A percentile compares a stretch with the other conserved stretches of the same genome.
phyloP scores from a whole-genome alignment of 1,139 yeast genomes.

The Geotrichum carabidarum region DNA sequence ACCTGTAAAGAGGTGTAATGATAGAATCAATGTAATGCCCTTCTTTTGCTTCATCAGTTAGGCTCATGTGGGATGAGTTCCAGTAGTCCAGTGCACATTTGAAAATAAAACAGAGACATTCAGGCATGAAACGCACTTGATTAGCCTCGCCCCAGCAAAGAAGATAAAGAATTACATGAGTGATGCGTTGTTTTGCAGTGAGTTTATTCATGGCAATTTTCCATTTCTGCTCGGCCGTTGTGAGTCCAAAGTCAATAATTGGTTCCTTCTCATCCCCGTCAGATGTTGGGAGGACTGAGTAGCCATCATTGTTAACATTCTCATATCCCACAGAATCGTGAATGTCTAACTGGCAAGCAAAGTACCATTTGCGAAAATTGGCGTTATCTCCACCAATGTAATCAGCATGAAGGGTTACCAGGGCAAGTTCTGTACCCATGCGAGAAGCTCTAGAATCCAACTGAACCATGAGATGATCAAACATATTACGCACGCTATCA shows the following conservation, averaged over 20 bases:
- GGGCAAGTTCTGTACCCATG: constrained; percentile 66
- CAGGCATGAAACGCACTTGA: constrained; percentile 78
- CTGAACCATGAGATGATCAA: constrained; percentile 70
- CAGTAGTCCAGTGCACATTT: constrained; percentile 72
- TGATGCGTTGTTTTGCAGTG: constrained; percentile 50
- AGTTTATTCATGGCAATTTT: constrained; percentile 52
- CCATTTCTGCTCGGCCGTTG: constrained; percentile 51
- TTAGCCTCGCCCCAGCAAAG: constrained; percentile 90
- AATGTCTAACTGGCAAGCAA: constrained; percentile 58
- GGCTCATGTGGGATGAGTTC: constrained; percentile 35
- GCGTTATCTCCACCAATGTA: constrained; percentile 68
- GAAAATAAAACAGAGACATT: constrained; percentile 72
- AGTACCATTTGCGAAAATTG: constrained; percentile 66
- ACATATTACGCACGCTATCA: constrained; percentile 69
- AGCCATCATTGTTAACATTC: constrained; percentile 30
- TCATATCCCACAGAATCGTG: constrained; percentile 48
- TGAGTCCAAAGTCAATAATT: constrained; percentile 33
- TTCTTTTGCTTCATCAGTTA: constrained; percentile 18
- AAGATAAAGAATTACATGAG: constrained; percentile 65
- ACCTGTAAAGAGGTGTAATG: constrained; percentile 70
- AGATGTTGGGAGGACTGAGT: constrained; percentile 25
- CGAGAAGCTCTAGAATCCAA: constrained; percentile 72
- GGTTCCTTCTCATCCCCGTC: constrained; percentile 28
- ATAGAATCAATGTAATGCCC: constrained; percentile 55
- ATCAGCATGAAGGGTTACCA: constrained; percentile 66